Evolutionary conservation across 73 alveolate species (phyloP), one percentile per base, ranked within the genome.

Genomic region (Uronychia binucleata): DNA sequence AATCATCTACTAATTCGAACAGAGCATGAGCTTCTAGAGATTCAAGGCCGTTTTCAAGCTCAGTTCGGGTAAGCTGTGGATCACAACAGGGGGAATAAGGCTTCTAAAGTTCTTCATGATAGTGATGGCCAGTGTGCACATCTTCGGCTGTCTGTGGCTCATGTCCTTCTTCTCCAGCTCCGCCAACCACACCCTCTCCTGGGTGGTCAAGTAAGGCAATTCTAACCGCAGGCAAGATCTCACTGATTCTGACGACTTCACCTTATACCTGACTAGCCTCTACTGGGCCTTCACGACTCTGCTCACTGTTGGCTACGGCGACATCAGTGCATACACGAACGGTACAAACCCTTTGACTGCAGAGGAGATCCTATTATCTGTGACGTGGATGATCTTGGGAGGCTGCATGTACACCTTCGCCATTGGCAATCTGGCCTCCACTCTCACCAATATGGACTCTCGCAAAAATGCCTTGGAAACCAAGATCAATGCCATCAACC

Each of bases 281-380:
- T 93, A 93, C 59, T 93, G 94, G 91, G 86, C 94, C 1, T 75
- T 85, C 59, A 83, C 91, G 33, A 86, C 94, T 0, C 75, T 90
- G 14, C 77, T 89, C 0, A 90, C 96, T 0, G 97, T 93, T 0
- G 97, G 97, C 0, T 93, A 83, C 67, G 97, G 97, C 0, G 97
- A 93, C 60, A 81, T 93, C 11, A 30, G 82, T 0, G 95, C 97
- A 0, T 29, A 1, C 28, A 93, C 97, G 11, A 81, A 59, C 27
- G 87, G 67, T 46, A 46, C 5, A 11, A 46, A 11, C 19, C 67
- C 5, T 5, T 46, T 46, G 67, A 46, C 19, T 46, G 5, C 19
- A 46, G 67, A 58, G 28, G 97, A 93, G 82, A 75, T 79, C 81
- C 29, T 74, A 26, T 30, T 93, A 0, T 76, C 94, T 32, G 90